These are phyloP conservation scores for Iodosphaeria phyllophila DNA, from an alignment of 2,329 filamentous ascomycete genomes.

Conservation along the genomic window DNA sequence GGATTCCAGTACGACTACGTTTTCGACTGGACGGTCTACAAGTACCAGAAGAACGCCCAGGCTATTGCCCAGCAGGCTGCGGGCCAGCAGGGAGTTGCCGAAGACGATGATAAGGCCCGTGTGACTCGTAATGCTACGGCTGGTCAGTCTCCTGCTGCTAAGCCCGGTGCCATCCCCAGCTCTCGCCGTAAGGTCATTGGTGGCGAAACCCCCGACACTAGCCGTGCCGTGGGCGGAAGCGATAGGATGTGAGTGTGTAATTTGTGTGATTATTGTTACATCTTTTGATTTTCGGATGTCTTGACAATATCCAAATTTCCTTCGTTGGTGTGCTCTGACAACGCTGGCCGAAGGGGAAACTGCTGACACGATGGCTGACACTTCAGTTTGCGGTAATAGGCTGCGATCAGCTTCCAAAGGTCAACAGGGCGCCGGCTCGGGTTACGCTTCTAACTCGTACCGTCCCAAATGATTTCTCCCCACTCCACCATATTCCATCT, in stretches of 20 bases:
- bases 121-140: slow-evolving; percentile 49
- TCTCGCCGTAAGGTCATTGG: slow-evolving; percentile 68
- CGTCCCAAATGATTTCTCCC: slow-evolving; percentile 22
- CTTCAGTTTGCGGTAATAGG: slow-evolving; percentile 70
- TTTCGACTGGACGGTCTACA: slow-evolving; percentile 99
- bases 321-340: slow-evolving; percentile 60
- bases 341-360: slow-evolving; percentile 59
- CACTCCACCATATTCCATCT: slow-evolving; percentile 3
- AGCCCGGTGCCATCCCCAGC: slow-evolving; percentile 57
- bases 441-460: slow-evolving; percentile 21
- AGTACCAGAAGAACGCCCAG: slow-evolving; percentile 98
- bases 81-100: slow-evolving; percentile 42
- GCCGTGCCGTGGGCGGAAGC: slow-evolving; percentile 60
- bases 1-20: slow-evolving; percentile 99
- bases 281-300: slow-evolving; percentile 41
- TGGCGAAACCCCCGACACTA: slow-evolving; percentile 52
- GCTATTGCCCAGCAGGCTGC: slow-evolving; percentile 72
- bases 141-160: slow-evolving; percentile 42
- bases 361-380: slow-evolving; percentile 64
- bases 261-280: slow-evolving; percentile 31
- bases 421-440: slow-evolving; percentile 22
- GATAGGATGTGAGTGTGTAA: slow-evolving; percentile 96
- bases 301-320: slow-evolving; percentile 78
- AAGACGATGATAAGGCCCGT: slow-evolving; percentile 60
- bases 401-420: slow-evolving; percentile 68